A percentile compares a stretch with the other conserved stretches of the same genome.
These are phyloP conservation scores for Daldinia bambusicola DNA, from an alignment of 495 filamentous ascomycete species.

Conservation along the genomic window DNA sequence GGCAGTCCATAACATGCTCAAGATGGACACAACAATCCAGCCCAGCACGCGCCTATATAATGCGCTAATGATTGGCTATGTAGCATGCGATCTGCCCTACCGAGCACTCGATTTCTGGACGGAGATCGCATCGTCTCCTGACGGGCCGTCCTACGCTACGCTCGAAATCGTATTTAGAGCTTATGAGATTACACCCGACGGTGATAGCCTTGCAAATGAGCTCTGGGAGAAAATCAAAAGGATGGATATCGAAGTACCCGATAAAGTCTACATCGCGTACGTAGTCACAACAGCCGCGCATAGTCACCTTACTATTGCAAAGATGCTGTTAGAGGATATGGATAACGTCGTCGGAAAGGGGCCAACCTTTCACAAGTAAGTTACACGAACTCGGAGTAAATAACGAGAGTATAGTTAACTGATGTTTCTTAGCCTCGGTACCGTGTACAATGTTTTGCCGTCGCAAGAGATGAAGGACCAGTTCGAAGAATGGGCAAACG, in stretches of 20 bases:
- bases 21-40: conserved; percentile 83
- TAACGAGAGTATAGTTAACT: conserved; percentile 9
- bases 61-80: conserved; percentile 86
- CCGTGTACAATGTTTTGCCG: conserved; percentile 76
- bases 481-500: conserved; percentile 76
- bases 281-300: conserved; percentile 77
- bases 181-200: conserved; percentile 72
- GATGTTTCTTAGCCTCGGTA: conserved; percentile 66
- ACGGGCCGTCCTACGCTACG: conserved; percentile 83
- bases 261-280: conserved; percentile 76
- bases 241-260: conserved; percentile 80
- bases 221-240: conserved; percentile 78
- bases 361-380: conserved; percentile 78
- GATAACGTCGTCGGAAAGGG: conserved; percentile 69
- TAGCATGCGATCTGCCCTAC: conserved; percentile 68
- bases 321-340: conserved; percentile 69
- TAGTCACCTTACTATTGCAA: conserved; percentile 71
- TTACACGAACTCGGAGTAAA: conserved; percentile 46
- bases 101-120: conserved; percentile 81
- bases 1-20: conserved; percentile 88
- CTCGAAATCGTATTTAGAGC: conserved; percentile 80
- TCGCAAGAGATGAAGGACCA: conserved; percentile 67
- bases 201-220: conserved; percentile 70
- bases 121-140: conserved; percentile 76
- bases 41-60: conserved; percentile 80